A percentile compares a stretch with the other conserved stretches of the same genome.
These are phyloP conservation scores for Solanum sparsipilum DNA, from an alignment of 257 asterid species.

Conservation along the genomic window DNA sequence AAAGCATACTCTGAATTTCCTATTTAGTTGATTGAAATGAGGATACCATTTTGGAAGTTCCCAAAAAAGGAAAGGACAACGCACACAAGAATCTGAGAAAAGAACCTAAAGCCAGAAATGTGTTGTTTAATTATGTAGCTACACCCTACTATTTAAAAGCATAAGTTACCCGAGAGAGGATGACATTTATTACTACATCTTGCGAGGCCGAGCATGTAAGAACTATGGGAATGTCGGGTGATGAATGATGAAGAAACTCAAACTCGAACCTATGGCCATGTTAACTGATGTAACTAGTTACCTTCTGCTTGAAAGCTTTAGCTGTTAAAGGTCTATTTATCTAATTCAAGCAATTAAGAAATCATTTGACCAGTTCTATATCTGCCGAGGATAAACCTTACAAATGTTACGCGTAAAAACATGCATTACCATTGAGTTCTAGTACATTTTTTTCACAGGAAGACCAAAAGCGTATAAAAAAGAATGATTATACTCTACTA, in stretches of 20 bases:
- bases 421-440: background rate
- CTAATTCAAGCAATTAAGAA: background rate
- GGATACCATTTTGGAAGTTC: background rate
- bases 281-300: background rate
- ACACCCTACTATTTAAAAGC: background rate
- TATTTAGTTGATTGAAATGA: background rate
- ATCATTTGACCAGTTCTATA: background rate
- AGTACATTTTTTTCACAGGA: background rate
- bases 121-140: background rate
- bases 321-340: background rate
- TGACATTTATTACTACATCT: background rate
- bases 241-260: background rate
- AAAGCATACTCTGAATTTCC: background rate
- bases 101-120: background rate
- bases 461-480: background rate
- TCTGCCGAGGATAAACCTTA: background rate
- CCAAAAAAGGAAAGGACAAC: background rate
- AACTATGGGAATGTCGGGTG: background rate
- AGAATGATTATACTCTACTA: background rate
- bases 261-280: background rate
- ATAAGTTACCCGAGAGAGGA: background rate
- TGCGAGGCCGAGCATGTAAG: background rate
- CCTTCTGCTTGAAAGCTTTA: background rate
- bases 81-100: background rate
- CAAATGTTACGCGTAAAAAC: background rate